A percentile compares a stretch with the other conserved stretches of the same genome.
Evolutionary conservation across 129 eudicot species (phyloP).

Genomic region (Deinandra increscens): DNA sequence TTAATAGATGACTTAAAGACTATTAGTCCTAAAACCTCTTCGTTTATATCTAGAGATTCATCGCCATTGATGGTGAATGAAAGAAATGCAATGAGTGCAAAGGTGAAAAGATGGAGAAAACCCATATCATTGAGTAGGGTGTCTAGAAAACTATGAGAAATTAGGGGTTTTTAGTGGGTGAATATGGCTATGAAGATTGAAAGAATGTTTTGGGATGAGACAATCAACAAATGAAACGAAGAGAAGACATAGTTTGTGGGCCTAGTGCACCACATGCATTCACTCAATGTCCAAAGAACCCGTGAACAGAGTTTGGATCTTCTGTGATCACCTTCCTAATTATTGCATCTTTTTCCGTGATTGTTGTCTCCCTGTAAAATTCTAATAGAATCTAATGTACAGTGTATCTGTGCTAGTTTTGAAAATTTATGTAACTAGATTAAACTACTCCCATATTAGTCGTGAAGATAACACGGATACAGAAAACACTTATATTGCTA

Average conservation of each 20-base stretch:
- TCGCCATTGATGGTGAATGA: conserved; percentile 26
- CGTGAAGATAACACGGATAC: too few relatives aligned
- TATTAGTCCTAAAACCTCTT: conserved; percentile 82
- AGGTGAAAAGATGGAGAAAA: conserved; percentile 28
- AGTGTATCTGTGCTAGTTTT: not conserved
- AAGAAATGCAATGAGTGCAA: conserved; percentile 25
- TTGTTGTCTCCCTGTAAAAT: not conserved
- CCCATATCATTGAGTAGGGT: conserved; percentile 9
- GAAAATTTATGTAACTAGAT: too few relatives aligned
- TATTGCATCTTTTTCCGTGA: conserved; percentile 6
- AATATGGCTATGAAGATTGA: conserved; percentile 22
- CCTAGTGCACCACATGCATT: conserved; percentile 37
- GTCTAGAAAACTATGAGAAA: conserved; percentile 5
- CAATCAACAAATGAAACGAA: conserved; percentile 30
- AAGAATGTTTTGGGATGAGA: conserved; percentile 32
- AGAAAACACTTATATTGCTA: too few relatives aligned
- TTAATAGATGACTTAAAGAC: conserved; percentile 72
- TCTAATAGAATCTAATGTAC: not conserved
- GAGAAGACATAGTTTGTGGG: conserved; percentile 6
- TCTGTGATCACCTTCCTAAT: not conserved
- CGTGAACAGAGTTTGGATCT: conserved; percentile 12
- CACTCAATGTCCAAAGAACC: conserved; percentile 14
- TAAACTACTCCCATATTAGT: too few relatives aligned
- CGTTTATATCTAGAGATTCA: conserved; percentile 48
- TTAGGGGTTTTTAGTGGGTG: conserved; percentile 7